A percentile compares a stretch with the other conserved stretches of the same genome.
Evolutionary conservation across 305 asterid species (phyloP).

Genomic region (Fraxinus sp.): DNA sequence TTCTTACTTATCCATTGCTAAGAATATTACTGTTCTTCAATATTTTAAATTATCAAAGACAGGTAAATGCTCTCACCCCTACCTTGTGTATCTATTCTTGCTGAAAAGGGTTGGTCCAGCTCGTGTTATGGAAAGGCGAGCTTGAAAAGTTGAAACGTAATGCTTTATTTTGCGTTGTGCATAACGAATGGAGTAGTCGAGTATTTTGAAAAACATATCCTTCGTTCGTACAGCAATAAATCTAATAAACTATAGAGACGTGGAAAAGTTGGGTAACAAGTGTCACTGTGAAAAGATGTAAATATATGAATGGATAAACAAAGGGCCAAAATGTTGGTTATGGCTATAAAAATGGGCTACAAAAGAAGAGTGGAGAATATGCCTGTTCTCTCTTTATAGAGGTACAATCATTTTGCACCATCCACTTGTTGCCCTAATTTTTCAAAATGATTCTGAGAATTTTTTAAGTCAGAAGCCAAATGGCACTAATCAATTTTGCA

Average conservation of each 20-base stretch:
- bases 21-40: slow-evolving; percentile 20
- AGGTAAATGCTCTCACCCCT: slow-evolving; percentile 21
- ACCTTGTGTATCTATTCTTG: not conserved
- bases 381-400: slow-evolving; percentile 20
- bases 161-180: not conserved
- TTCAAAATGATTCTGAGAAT: slow-evolving; percentile 27
- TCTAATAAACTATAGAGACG: not conserved
- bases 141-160: slow-evolving; percentile 8
- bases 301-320: slow-evolving; percentile 8
- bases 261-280: slow-evolving; percentile 12
- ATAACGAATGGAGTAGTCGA: too few relatives aligned
- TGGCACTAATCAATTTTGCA: slow-evolving; percentile 15
- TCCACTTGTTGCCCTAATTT: slow-evolving; percentile 21
- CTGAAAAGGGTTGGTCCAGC: not conserved
- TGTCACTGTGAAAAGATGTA: slow-evolving; percentile 10
- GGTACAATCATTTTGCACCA: slow-evolving; percentile 32
- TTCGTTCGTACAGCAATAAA: not conserved
- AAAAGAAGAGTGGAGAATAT: slow-evolving; percentile 9
- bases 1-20: slow-evolving; percentile 45
- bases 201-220: not conserved
- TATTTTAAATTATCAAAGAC: slow-evolving; percentile 4
- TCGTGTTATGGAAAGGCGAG: not conserved
- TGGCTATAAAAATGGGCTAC: not conserved
- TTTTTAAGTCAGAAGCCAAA: slow-evolving; percentile 4
- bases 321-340: slow-evolving; percentile 10